Evolutionary conservation across 2,329 filamentous ascomycete genomes (phyloP), one percentile per base, ranked within the genome.

Genomic region (Claviceps africana): DNA sequence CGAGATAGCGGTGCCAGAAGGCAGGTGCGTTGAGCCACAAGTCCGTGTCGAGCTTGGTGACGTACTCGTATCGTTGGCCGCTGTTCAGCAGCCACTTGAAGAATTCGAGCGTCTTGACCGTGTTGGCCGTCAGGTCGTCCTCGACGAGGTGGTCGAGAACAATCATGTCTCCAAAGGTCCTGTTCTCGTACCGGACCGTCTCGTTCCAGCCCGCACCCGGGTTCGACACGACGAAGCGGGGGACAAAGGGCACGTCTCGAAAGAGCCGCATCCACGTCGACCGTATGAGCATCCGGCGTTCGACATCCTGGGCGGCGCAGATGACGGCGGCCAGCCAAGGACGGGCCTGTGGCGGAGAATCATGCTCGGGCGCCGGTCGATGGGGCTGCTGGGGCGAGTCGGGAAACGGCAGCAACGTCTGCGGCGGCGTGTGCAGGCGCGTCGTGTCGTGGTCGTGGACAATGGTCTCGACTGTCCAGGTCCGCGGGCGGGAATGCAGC

Each of bases 21-120:
- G 55, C 61, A 30, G 59, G 58, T 2, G 63, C 62, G 43, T 67
- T 64, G 51, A 67, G 50, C 57, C 60, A 67, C 9, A 63, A 49
- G 53, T 66, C 64, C 0, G 63, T 64, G 43, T 67, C 64, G 44
- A 66, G 54, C 54, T 67, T 66, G 33, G 63, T 60, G 17, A 67
- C 60, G 43, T 62, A 66, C 39, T 62, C 59, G 56, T 65, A 66
- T 3, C 44, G 53, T 4, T 45, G 48, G 15, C 57, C 54, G 7
- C 54, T 50, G 5, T 51, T 45, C n/a, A 62, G 54, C 21, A 66
- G 60, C 59, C 60, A 64, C 51, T 62, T 60, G 56, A 62, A 64
- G 6, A 67, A 59, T 55, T 66, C 64, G 15, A 66, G 56, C 4
- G 63, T 64, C 57, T 67, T 66, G 54, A 66, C 56, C 9, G 63